phyloP scores from a whole-genome alignment of 169 alveolate species.

The Cryptosporidium ubiquitum region DNA sequence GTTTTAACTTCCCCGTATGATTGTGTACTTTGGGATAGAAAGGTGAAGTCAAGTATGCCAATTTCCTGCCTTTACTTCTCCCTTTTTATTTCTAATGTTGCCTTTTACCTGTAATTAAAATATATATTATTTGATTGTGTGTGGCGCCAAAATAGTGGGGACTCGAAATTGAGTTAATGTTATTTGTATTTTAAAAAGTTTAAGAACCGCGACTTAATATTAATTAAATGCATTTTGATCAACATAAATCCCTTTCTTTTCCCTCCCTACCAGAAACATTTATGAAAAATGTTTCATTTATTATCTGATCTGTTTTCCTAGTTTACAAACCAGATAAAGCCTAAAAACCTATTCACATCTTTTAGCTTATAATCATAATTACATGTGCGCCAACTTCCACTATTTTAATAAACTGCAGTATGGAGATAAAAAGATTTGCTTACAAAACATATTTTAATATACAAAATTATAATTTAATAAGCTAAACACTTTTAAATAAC shows the following conservation, averaged over 20 bases:
- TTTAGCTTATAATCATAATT: no score
- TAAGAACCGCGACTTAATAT: neutral
- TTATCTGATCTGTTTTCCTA: neutral
- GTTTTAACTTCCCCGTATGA: neutral
- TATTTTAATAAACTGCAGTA: neutral
- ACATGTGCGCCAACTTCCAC: neutral
- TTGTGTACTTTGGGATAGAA: neutral
- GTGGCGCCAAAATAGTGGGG: conserved; percentile 30
- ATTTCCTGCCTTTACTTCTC: neutral
- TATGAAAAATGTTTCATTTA: neutral
- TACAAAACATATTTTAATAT: neutral
- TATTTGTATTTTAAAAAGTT: neutral
- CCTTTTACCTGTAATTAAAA: neutral
- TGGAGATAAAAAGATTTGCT: neutral
- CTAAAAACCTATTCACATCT: neutral
- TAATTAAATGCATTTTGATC: neutral
- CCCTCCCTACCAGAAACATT: neutral
- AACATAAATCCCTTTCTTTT: no score
- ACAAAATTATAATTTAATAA: no score
- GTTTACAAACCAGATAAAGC: neutral
- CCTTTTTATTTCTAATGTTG: neutral
- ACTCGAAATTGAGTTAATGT: conserved; percentile 23
- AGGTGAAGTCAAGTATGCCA: neutral
- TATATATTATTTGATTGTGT: neutral
- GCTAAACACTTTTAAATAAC: neutral